Evolutionary conservation across 192 early-diverging fungal species (phyloP).

Genomic region (Umbelopsis ramanniana): DNA sequence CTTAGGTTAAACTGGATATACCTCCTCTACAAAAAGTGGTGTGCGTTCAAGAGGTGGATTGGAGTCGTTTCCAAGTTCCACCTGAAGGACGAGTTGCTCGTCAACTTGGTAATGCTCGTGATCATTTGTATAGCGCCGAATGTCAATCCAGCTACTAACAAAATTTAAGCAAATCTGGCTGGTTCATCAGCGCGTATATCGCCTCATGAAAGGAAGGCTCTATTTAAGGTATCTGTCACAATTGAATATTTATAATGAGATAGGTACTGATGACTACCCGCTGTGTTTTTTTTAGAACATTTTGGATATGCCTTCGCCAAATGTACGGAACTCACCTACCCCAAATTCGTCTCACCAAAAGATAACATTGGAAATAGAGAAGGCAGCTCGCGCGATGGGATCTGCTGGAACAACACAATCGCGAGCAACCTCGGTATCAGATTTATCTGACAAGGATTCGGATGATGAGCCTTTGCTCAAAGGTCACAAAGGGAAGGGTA

Average conservation of each 20-base stretch:
- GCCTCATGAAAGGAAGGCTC: neutral
- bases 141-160: neutral
- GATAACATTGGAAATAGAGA: constrained; percentile 26
- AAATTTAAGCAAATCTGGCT: neutral
- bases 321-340: neutral
- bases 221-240: neutral
- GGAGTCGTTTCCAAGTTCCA: constrained; percentile 34
- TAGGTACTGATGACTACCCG: neutral
- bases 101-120: constrained; percentile 27
- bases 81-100: constrained; percentile 35
- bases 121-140: neutral
- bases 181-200: neutral
- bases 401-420: constrained; percentile 25
- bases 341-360: constrained; percentile 1
- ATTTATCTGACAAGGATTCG: constrained; percentile 34
- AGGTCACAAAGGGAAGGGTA: constrained; percentile 20
- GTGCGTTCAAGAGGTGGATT: constrained; percentile 38
- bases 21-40: constrained; percentile 40
- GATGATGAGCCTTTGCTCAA: constrained; percentile 17
- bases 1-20: constrained; percentile 9
- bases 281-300: constrained; percentile 22
- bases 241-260: neutral
- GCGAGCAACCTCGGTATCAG: constrained; percentile 32
- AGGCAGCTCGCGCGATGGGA: constrained; percentile 21
- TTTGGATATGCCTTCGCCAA: constrained; percentile 25